Conservation (phyloP, 1,284 basidiomycete species). For the Cryptococcus sp. region DNA sequence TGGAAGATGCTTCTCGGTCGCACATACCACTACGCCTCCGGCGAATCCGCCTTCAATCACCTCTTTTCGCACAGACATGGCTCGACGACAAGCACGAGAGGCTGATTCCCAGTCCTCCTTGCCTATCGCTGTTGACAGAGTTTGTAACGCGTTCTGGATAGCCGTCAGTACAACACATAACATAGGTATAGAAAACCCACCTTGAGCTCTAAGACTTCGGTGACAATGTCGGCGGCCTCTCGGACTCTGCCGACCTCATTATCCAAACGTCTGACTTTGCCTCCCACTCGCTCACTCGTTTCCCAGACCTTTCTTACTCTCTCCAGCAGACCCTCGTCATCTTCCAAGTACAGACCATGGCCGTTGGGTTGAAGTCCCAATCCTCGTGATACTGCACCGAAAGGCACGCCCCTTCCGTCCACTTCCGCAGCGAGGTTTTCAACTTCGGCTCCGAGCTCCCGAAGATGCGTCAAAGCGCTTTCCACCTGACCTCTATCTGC, state of each 20-base stretch:
- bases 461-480: constrained; percentile 64
- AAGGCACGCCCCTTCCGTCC: constrained; percentile 39
- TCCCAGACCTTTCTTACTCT: constrained; percentile 54
- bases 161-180: background rate
- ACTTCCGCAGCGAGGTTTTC: constrained; percentile 67
- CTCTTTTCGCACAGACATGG: constrained; percentile 76
- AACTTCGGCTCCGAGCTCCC: constrained; percentile 65
- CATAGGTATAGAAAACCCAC: constrained; percentile 53
- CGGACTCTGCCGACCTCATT: constrained; percentile 86
- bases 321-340: constrained; percentile 44
- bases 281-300: constrained; percentile 86
- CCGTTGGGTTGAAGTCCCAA: constrained; percentile 37
- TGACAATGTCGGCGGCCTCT: constrained; percentile 79
- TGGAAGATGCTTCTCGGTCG: background rate
- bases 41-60: constrained; percentile 85
- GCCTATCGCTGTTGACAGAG: constrained; percentile 75
- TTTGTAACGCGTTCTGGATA: constrained; percentile 71
- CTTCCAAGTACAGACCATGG: constrained; percentile 21
- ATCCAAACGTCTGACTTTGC: constrained; percentile 81
- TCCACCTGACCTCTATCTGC: constrained; percentile 68
- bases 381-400: constrained; percentile 8
- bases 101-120: constrained; percentile 93
- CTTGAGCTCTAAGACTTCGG: constrained; percentile 86
- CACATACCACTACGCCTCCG: constrained; percentile 75
- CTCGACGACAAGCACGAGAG: constrained; percentile 82